A percentile compares a stretch with the other conserved stretches of the same genome.
These are phyloP conservation scores for Lactuca saligna DNA, from an alignment of 129 eudicot species.

Conservation along the genomic window DNA sequence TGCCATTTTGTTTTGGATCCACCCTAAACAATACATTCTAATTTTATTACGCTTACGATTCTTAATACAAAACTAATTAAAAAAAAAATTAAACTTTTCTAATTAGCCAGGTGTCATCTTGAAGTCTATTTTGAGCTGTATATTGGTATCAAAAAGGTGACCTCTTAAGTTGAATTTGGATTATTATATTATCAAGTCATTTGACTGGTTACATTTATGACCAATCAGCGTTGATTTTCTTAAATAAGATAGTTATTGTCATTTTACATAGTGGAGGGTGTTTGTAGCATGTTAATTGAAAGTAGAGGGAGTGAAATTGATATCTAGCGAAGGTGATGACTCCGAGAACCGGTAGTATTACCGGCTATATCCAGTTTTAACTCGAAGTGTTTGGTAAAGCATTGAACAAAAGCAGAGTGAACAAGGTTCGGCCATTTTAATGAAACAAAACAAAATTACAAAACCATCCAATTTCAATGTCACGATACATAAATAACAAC, in stretches of 20 bases:
- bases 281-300: conserved; percentile 5
- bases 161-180: too few species aligned
- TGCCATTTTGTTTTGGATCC: too few species aligned
- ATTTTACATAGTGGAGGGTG: conserved; percentile 12
- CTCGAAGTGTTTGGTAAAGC: neutral
- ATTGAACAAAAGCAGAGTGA: conserved; percentile 1
- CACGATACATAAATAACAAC: neutral
- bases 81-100: too few species aligned
- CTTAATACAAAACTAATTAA: too few species aligned
- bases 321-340: neutral
- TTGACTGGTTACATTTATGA: too few species aligned
- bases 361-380: conserved; percentile 24
- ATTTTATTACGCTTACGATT: too few species aligned
- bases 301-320: neutral
- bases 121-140: too few species aligned
- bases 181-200: too few species aligned
- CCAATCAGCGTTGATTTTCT: neutral
- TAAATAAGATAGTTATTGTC: neutral
- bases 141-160: too few species aligned
- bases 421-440: neutral
- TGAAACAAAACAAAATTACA: neutral
- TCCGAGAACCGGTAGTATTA: neutral
- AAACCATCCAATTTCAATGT: conserved; percentile 5
- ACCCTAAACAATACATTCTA: too few species aligned
- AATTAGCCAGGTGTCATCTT: too few species aligned